phyloP scores from a whole-genome alignment of 2,329 filamentous ascomycete genomes.

The Colletotrichum orchidophilum region DNA sequence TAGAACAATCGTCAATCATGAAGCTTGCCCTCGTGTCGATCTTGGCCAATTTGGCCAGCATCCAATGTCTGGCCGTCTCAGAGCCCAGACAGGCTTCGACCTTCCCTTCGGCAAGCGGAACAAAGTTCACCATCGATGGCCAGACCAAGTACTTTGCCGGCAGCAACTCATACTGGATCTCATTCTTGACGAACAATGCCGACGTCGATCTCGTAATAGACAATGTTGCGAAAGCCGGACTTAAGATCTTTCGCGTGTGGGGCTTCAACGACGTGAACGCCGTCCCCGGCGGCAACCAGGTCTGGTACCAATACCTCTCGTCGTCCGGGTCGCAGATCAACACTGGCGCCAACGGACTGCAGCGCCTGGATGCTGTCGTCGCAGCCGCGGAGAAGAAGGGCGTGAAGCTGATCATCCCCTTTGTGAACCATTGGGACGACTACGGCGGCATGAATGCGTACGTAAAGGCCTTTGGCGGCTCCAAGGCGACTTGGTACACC shows the following conservation, averaged over 20 bases:
- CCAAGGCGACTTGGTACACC: slow-evolving; percentile 63
- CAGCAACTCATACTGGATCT: slow-evolving; percentile 65
- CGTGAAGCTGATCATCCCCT: slow-evolving; percentile 71
- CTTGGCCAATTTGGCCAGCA: neutral
- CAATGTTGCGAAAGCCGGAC: slow-evolving; percentile 57
- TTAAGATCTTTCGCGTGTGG: slow-evolving; percentile 69
- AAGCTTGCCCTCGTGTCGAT: neutral
- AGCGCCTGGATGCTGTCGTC: slow-evolving; percentile 68
- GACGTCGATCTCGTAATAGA: slow-evolving; percentile 62
- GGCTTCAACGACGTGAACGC: slow-evolving; percentile 69
- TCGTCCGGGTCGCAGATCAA: slow-evolving; percentile 66
- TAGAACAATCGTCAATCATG: neutral
- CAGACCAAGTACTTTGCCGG: slow-evolving; percentile 59
- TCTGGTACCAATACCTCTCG: slow-evolving; percentile 65
- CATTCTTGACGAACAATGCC: slow-evolving; percentile 58
- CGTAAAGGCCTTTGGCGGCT: slow-evolving; percentile 61
- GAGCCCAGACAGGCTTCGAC: neutral
- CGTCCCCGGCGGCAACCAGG: slow-evolving; percentile 45
- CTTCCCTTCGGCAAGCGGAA: slow-evolving; percentile 32
- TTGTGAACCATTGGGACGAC: slow-evolving; percentile 77
- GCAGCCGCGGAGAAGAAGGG: slow-evolving; percentile 65
- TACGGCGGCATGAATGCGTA: slow-evolving; percentile 73
- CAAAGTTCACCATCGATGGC: slow-evolving; percentile 52
- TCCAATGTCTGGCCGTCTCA: neutral
- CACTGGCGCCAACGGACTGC: slow-evolving; percentile 68